Evolutionary conservation across 2,329 filamentous ascomycete species (phyloP), one percentile per base, ranked within the genome.

Genomic region (Pseudofabraea citricarpa): DNA sequence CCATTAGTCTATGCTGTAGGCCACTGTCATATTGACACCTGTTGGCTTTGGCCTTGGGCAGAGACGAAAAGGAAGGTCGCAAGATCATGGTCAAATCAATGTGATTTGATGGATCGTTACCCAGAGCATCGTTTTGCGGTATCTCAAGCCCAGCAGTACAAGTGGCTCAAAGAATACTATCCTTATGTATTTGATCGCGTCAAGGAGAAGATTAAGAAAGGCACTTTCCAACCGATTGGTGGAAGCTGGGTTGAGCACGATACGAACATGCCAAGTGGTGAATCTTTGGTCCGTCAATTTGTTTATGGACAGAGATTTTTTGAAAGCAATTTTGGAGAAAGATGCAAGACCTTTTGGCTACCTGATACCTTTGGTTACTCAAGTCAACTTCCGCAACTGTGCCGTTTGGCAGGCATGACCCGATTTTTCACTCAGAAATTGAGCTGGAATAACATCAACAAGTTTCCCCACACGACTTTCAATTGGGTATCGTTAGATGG

Each of bases 361-460:
- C 93, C 93, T 1, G 93, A 98, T 64, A 98, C 93, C 0, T 98
- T 98, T 68, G 93, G 93, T 12, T 98, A 98, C 68, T 96, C 90
- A 0, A 86, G 85, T 39, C 93, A 98, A 65, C 77, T 98, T 32
- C 93, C 93, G 10, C 93, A 98, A 61, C 73, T 98, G 32, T 97
- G 90, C 62, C 85, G 91, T 3, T 72, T 96, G 21, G 87, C 93
- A n/a, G 91, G 90, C 16, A 97, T 98, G 93, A 87, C 80, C 45
- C 81, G 91, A 24, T 98, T 98, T 72, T 85, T 98, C 59, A 98
- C 93, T 0, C 93, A 98, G 66, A 98, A 98, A 70, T 74, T 98
- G 47, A 97, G 91, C 72, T 98, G 93, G 93, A 97, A 97, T 72
- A 97, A 97, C 64, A 97, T 97, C 75, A 97, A 97, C 70, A 95